phyloP scores from a whole-genome alignment of 2,329 filamentous ascomycete species.

The Epichloe sibirici region DNA sequence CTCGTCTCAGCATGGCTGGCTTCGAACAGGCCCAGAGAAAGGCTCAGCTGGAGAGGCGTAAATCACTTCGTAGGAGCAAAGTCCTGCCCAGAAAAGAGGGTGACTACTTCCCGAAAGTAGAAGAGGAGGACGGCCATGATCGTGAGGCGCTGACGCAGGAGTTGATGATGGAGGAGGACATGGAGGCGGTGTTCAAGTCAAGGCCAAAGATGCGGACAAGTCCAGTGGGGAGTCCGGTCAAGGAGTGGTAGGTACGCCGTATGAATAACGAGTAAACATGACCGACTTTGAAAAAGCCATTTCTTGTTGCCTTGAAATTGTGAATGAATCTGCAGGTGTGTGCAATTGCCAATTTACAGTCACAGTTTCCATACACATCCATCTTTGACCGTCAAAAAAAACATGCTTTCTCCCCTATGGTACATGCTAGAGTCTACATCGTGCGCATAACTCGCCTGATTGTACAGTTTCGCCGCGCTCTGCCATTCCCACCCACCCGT shows the following conservation, averaged over 20 bases:
- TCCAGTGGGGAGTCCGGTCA: constrained; percentile 43
- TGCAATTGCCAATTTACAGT: neutral
- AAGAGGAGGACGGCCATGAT: constrained; percentile 29
- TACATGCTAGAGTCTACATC: neutral
- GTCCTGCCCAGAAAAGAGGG: constrained; percentile 26
- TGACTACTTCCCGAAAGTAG: constrained; percentile 34
- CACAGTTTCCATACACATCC: neutral
- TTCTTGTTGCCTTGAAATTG: neutral
- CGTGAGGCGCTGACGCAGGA: constrained; percentile 50
- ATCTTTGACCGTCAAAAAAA: neutral
- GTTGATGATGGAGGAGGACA: constrained; percentile 60
- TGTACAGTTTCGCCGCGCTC: neutral
- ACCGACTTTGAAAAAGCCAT: neutral
- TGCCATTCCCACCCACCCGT: neutral
- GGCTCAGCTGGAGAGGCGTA: constrained; percentile 43
- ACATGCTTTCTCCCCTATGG: neutral
- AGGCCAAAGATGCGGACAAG: constrained; percentile 70
- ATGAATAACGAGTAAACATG: neutral
- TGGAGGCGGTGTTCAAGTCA: constrained; percentile 75
- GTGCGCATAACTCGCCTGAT: neutral
- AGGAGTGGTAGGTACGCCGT: constrained; percentile 15
- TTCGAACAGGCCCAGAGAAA: constrained; percentile 49
- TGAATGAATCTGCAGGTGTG: too few relatives aligned
- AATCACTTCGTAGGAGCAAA: constrained; percentile 36
- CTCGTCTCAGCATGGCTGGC: constrained; percentile 48